Percentiles rank a stretch among this genome's conserved stretches.
phyloP scores from a whole-genome alignment of 2,329 filamentous ascomycete species.

The Xylariaceae sp. region DNA sequence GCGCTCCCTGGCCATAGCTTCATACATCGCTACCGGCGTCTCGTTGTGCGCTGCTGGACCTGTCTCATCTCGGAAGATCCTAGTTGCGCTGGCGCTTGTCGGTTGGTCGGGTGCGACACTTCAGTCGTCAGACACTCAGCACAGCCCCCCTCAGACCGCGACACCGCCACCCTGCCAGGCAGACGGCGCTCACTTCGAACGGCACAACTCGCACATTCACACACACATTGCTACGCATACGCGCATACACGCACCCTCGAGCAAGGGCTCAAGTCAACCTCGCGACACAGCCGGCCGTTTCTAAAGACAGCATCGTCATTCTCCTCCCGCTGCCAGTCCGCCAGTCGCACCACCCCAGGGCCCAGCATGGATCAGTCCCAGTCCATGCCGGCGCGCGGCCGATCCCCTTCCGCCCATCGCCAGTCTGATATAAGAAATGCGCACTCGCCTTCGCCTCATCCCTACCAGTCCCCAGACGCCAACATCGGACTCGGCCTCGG shows the following conservation, averaged over 20 bases:
- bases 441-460: slow-evolving; percentile 60
- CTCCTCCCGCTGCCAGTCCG: slow-evolving; percentile 19
- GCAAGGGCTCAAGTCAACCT: slow-evolving; percentile 22
- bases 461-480: slow-evolving; percentile 48
- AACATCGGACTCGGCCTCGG: slow-evolving; percentile 55
- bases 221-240: too few species aligned
- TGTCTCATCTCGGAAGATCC: slow-evolving; percentile 15
- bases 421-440: slow-evolving; percentile 65
- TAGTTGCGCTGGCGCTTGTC: slow-evolving; percentile 9
- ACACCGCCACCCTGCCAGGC: slow-evolving; percentile 31
- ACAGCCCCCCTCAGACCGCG: slow-evolving; percentile 26
- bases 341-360: neutral
- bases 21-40: neutral
- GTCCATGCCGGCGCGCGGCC: slow-evolving; percentile 42
- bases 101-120: slow-evolving; percentile 15
- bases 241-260: too few species aligned
- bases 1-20: slow-evolving; percentile 4
- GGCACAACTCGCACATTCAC: too few species aligned
- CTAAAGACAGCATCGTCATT: slow-evolving; percentile 35
- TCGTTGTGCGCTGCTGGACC: neutral
- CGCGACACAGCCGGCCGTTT: slow-evolving; percentile 24
- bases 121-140: slow-evolving; percentile 25
- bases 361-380: slow-evolving; percentile 46
- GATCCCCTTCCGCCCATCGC: slow-evolving; percentile 58
- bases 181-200: slow-evolving; percentile 19